Conservation (phyloP, 768 basidiomycete species). For the Clitopilus hobsonii region DNA sequence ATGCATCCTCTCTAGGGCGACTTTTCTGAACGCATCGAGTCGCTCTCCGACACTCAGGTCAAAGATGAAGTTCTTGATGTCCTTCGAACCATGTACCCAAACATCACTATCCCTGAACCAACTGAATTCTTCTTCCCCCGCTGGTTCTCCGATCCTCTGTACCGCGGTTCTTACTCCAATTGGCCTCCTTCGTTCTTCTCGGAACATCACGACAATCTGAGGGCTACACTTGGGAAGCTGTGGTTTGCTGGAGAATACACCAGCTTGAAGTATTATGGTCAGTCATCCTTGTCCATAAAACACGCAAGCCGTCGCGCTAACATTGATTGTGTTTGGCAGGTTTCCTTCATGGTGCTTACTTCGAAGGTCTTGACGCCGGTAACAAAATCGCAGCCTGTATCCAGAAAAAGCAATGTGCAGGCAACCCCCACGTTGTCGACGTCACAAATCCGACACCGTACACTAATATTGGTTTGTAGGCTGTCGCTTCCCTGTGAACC, state of each 20-base stretch:
- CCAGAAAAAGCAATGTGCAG: conserved; percentile 15
- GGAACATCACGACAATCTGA: conserved; percentile 50
- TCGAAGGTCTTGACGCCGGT: conserved; percentile 43
- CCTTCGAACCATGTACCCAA: conserved; percentile 56
- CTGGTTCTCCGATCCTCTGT: conserved; percentile 51
- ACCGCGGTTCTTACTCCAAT: conserved; percentile 62
- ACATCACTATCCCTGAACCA: conserved; percentile 49
- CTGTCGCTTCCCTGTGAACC: background rate
- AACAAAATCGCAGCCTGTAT: conserved; percentile 38
- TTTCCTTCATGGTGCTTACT: conserved; percentile 56
- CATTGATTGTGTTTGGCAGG: conserved; percentile 28
- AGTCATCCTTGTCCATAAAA: conserved; percentile 8
- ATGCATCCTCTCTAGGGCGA: conserved; percentile 40
- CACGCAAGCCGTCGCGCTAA: background rate
- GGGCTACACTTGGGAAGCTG: conserved; percentile 47
- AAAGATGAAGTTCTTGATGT: conserved; percentile 52
- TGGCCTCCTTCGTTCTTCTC: conserved; percentile 62
- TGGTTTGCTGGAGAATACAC: conserved; percentile 67
- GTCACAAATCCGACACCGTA: conserved; percentile 22
- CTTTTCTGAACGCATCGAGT: conserved; percentile 55
- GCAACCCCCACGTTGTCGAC: conserved; percentile 17
- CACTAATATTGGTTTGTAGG: background rate
- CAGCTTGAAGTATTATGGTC: conserved; percentile 54
- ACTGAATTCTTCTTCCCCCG: conserved; percentile 48
- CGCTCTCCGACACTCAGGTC: conserved; percentile 39